Percentiles rank a stretch among this genome's conserved stretches.
Conservation (phyloP, 2,329 filamentous ascomycete species). For the Fusarium scirpi region DNA sequence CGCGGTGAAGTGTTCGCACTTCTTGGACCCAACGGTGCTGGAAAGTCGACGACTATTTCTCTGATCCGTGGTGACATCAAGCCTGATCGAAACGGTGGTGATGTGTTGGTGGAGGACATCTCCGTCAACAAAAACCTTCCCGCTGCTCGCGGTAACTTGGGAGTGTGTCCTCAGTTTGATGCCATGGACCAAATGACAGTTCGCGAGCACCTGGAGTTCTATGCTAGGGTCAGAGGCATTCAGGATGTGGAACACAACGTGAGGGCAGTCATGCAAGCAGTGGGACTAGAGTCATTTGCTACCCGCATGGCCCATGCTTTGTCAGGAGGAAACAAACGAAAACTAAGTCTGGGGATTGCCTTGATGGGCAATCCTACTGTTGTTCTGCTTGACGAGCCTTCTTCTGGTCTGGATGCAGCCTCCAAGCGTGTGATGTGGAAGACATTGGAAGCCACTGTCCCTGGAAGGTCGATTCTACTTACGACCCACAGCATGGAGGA, state of each 20-base stretch:
- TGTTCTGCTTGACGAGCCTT: slow-evolving; percentile 89
- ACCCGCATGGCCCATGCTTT: slow-evolving; percentile 82
- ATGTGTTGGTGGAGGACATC: slow-evolving; percentile 82
- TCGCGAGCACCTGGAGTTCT: slow-evolving; percentile 86
- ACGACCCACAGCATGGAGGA: slow-evolving; percentile 98
- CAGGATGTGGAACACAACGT: slow-evolving; percentile 82
- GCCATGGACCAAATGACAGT: slow-evolving; percentile 94
- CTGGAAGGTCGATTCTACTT: slow-evolving; percentile 84
- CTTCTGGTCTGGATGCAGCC: slow-evolving; percentile 88
- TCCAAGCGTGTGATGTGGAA: slow-evolving; percentile 95
- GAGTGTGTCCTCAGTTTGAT: slow-evolving; percentile 91
- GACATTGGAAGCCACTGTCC: slow-evolving; percentile 78
- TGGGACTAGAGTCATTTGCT: slow-evolving; percentile 78
- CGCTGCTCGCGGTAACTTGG: slow-evolving; percentile 79
- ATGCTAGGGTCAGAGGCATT: slow-evolving; percentile 86
- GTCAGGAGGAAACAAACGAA: slow-evolving; percentile 94
- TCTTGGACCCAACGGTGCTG: slow-evolving; percentile 90
- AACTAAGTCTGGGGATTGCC: slow-evolving; percentile 88
- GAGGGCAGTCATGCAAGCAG: slow-evolving; percentile 79
- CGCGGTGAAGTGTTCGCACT: slow-evolving; percentile 88
- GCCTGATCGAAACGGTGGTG: slow-evolving; percentile 76
- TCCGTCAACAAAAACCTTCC: slow-evolving; percentile 80
- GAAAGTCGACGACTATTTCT: slow-evolving; percentile 90
- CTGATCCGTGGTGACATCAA: slow-evolving; percentile 89
- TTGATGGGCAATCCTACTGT: slow-evolving; percentile 93